Percentiles rank a stretch among this genome's conserved stretches.
Evolutionary conservation across 2,329 filamentous ascomycete genomes (phyloP).

Genomic region (Apiospora saccharicola): DNA sequence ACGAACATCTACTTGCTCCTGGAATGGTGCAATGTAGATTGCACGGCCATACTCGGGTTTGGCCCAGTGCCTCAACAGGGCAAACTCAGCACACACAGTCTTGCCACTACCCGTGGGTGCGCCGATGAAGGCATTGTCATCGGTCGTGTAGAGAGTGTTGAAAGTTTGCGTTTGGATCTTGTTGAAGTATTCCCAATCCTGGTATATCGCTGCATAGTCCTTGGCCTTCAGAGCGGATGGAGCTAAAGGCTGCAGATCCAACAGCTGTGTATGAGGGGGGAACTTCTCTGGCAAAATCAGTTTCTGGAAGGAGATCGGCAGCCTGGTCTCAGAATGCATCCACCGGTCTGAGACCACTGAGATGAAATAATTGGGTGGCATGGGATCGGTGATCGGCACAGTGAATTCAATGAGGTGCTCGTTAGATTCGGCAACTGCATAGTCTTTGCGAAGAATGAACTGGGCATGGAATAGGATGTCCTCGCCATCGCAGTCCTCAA

Average conservation of each 20-base stretch:
- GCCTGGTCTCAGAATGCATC: constrained; percentile 97
- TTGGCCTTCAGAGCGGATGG: constrained; percentile 87
- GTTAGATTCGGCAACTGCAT: constrained; percentile 83
- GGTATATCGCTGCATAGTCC: constrained; percentile 83
- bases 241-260: constrained; percentile 91
- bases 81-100: constrained; percentile 95
- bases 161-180: constrained; percentile 98
- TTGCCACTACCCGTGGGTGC: constrained; percentile 96
- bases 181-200: constrained; percentile 89
- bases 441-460: constrained; percentile 90
- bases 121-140: constrained; percentile 93
- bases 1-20: constrained; percentile 86
- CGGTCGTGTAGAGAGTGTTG: constrained; percentile 87
- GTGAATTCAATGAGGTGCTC: constrained; percentile 97
- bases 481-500: constrained; percentile 97
- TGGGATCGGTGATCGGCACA: constrained; percentile 94
- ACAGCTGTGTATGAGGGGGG: constrained; percentile 87
- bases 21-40: constrained; percentile 93
- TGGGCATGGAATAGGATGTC: constrained; percentile 95
- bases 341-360: constrained; percentile 93
- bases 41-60: constrained; percentile 76
- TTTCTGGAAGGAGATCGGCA: constrained; percentile 94
- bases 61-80: constrained; percentile 87
- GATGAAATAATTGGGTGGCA: constrained; percentile 99
- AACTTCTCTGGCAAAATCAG: constrained; percentile 95